phyloP scores from a whole-genome alignment of 2,329 filamentous ascomycete genomes.

The Zarea fungicola region DNA sequence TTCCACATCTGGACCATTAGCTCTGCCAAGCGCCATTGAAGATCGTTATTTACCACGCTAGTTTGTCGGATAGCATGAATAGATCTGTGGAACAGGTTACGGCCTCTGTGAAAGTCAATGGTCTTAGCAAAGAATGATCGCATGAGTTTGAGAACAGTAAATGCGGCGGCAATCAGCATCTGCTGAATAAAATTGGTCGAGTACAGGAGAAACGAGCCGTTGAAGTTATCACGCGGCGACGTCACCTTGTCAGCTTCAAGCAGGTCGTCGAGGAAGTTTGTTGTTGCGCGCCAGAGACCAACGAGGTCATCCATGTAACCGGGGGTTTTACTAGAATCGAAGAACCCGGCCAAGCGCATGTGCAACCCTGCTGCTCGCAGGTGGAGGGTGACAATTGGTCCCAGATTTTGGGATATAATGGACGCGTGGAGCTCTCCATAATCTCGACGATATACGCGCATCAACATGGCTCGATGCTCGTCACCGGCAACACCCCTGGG shows the following conservation, averaged over 20 bases:
- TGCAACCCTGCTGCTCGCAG: constrained; percentile 69
- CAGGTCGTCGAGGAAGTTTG: constrained; percentile 62
- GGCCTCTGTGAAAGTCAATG: constrained; percentile 64
- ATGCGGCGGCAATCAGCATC: constrained; percentile 77
- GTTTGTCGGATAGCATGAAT: constrained; percentile 66
- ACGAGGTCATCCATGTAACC: constrained; percentile 71
- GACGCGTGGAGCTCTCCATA: constrained; percentile 58
- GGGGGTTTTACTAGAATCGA: constrained; percentile 67
- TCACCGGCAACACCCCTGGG: constrained; percentile 64
- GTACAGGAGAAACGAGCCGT: constrained; percentile 56
- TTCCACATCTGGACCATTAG: constrained; percentile 88
- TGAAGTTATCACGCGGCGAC: constrained; percentile 39
- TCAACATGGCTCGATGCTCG: constrained; percentile 61
- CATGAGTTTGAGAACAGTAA: constrained; percentile 72
- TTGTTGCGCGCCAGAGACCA: constrained; percentile 68
- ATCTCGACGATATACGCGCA: constrained; percentile 61
- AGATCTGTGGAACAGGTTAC: constrained; percentile 64
- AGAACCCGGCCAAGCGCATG: constrained; percentile 73
- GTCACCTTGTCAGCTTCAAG: constrained; percentile 47
- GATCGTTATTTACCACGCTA: constrained; percentile 71
- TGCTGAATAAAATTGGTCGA: constrained; percentile 75
- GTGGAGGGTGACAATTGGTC: constrained; percentile 58
- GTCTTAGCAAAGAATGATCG: constrained; percentile 69
- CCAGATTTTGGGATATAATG: constrained; percentile 54
- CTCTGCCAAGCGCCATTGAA: constrained; percentile 74